These are phyloP conservation scores for Neostapfia colusana DNA, from an alignment of 176 grass and related monocot genomes.

Conservation along the genomic window DNA sequence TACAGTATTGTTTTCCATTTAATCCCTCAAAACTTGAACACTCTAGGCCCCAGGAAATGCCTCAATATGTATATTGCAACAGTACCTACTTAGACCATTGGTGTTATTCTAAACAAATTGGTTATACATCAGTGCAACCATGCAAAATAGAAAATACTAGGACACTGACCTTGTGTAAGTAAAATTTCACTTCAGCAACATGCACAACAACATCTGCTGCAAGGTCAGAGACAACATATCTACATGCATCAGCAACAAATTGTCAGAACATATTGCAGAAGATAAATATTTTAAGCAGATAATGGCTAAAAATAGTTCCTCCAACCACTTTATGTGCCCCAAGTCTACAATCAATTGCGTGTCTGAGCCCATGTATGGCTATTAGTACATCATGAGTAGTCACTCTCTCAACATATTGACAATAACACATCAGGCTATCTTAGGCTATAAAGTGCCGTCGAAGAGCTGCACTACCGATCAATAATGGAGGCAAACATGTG, in stretches of 20 bases:
- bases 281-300: background rate
- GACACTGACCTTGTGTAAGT: slow-evolving; percentile 80
- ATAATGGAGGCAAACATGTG: slow-evolving; percentile 50
- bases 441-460: slow-evolving; percentile 26
- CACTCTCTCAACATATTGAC: slow-evolving; percentile 23
- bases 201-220: slow-evolving; percentile 79
- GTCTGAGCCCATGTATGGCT: background rate
- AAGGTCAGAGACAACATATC: slow-evolving; percentile 86
- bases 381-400: slow-evolving; percentile 15
- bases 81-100: no score
- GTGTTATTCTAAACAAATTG: background rate
- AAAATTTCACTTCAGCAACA: slow-evolving; percentile 69
- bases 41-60: no score
- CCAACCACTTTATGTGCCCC: background rate
- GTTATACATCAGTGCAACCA: background rate
- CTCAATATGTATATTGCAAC: no score
- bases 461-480: slow-evolving; percentile 24
- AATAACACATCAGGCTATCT: slow-evolving; percentile 29
- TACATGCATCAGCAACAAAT: slow-evolving; percentile 35
- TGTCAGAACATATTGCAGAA: slow-evolving; percentile 22
- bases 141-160: slow-evolving; percentile 16
- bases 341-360: background rate
- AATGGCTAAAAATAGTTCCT: background rate
- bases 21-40: no score
- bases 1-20: background rate